Conservation (phyloP, 1,284 basidiomycete genomes). For the Malassezia slooffiae region DNA sequence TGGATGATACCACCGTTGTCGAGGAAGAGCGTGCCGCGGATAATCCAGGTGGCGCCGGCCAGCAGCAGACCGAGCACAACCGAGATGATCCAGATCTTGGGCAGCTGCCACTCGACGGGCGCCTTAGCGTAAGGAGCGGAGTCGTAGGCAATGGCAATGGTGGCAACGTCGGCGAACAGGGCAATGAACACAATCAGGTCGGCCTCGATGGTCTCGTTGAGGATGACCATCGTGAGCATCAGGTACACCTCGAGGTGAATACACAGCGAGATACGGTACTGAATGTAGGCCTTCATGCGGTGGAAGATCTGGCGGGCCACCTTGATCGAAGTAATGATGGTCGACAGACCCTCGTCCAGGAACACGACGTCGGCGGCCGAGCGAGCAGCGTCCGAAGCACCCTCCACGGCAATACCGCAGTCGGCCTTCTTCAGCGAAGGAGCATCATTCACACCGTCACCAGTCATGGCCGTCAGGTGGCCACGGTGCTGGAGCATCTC, state of each 20-base stretch:
- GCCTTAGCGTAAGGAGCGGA: slow-evolving; percentile 51
- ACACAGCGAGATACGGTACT: slow-evolving; percentile 50
- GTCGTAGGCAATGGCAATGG: slow-evolving; percentile 53
- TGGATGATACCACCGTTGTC: slow-evolving; percentile 51
- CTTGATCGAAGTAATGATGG: slow-evolving; percentile 54
- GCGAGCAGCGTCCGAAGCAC: slow-evolving; percentile 52
- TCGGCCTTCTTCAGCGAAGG: slow-evolving; percentile 51
- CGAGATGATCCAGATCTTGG: slow-evolving; percentile 55
- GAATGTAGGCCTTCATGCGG: slow-evolving; percentile 53
- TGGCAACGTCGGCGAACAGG: slow-evolving; percentile 53
- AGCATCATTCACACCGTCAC: slow-evolving; percentile 49
- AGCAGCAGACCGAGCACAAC: slow-evolving; percentile 50
- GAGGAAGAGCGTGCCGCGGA: slow-evolving; percentile 52
- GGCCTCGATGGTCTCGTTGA: slow-evolving; percentile 54
- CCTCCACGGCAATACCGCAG: slow-evolving; percentile 52
- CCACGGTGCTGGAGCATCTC: slow-evolving; percentile 53
- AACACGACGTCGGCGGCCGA: slow-evolving; percentile 53
- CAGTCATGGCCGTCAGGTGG: slow-evolving; percentile 53
- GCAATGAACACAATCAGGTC: slow-evolving; percentile 55
- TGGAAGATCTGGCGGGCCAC: slow-evolving; percentile 56
- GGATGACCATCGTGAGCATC: slow-evolving; percentile 51
- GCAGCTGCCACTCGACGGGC: slow-evolving; percentile 55
- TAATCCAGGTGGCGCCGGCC: slow-evolving; percentile 53
- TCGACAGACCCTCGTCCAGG: slow-evolving; percentile 51
- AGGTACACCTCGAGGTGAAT: slow-evolving; percentile 55